Percentiles rank a stretch among this genome's conserved stretches.
Evolutionary conservation across 2,329 filamentous ascomycete species (phyloP).

Genomic region (Colletotrichum chrysophilum): DNA sequence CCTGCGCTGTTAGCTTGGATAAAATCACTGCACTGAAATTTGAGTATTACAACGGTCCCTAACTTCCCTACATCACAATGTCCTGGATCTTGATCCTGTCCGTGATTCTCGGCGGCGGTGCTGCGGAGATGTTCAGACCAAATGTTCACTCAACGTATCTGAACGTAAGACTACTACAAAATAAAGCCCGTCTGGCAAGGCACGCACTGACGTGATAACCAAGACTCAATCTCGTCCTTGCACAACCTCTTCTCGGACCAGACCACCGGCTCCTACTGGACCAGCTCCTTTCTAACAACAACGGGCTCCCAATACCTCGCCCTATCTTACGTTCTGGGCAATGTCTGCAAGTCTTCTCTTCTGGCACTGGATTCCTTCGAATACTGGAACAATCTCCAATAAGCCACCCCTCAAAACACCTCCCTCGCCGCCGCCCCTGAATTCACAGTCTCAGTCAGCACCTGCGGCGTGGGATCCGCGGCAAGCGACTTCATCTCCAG

Average conservation of each 20-base stretch:
- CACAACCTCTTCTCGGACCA: not conserved
- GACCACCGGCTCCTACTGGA: not conserved
- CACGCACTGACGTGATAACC: too few relatives aligned
- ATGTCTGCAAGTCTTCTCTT: not conserved
- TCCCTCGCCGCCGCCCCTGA: not conserved
- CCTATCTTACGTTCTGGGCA: not conserved
- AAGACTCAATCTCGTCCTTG: too few relatives aligned
- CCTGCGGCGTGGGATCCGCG: not conserved
- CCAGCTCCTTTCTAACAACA: not conserved
- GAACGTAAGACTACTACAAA: too few relatives aligned
- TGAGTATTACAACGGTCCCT: not conserved
- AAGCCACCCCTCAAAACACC: not conserved
- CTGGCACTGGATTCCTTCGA: fast-evolving
- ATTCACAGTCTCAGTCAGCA: not conserved
- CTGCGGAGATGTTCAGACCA: not conserved
- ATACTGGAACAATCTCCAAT: not conserved
- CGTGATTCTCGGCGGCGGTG: not conserved
- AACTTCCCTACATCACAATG: not conserved
- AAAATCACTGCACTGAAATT: not conserved
- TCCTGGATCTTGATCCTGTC: not conserved
- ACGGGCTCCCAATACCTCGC: not conserved
- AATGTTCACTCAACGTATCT: fast-evolving
- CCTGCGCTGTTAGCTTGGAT: not conserved
- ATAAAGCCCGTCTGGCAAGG: too few relatives aligned
- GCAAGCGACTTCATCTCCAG: not conserved